Evolutionary conservation across 2,329 filamentous ascomycete species (phyloP).

Genomic region (Basipetospora chlamydospora): DNA sequence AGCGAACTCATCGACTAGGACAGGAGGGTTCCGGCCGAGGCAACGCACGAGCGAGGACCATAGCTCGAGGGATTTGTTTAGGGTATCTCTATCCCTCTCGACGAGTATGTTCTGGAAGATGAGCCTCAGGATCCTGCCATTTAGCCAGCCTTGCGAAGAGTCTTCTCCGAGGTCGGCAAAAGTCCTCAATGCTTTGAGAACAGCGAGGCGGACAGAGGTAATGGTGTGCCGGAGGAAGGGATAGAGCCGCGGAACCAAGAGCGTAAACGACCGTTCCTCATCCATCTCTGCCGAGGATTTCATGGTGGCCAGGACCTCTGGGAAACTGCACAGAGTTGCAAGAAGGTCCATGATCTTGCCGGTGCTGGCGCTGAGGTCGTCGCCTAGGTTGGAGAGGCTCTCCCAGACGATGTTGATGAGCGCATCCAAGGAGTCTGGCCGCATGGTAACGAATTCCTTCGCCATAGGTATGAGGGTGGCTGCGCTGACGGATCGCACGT

Average conservation of each 20-base stretch:
- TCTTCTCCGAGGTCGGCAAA: conserved; percentile 78
- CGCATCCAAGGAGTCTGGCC: conserved; percentile 60
- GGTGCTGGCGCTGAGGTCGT: conserved; percentile 92
- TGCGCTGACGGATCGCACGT: conserved; percentile 91
- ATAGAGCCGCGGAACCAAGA: conserved; percentile 84
- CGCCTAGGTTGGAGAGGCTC: conserved; percentile 88
- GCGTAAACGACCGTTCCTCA: conserved; percentile 76
- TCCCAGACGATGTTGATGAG: conserved; percentile 96
- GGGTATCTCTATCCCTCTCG: conserved; percentile 71
- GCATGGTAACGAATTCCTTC: conserved; percentile 80
- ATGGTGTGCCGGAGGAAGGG: conserved; percentile 96
- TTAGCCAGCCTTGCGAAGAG: conserved; percentile 78
- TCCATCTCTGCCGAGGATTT: conserved; percentile 73
- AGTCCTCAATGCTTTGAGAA: conserved; percentile 81
- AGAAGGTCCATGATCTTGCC: conserved; percentile 97
- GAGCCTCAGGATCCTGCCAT: conserved; percentile 72
- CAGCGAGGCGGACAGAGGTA: conserved; percentile 83
- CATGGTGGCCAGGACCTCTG: conserved; percentile 86
- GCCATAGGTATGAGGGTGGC: conserved; percentile 96
- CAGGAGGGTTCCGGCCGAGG: conserved; percentile 46
- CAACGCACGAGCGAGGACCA: conserved; percentile 67
- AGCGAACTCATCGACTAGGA: conserved; percentile 59
- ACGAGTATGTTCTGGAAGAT: conserved; percentile 93
- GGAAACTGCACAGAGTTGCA: conserved; percentile 89
- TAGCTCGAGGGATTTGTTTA: conserved; percentile 71